These are phyloP conservation scores for Sicyos baderoa DNA, from an alignment of 306 rosid species.

Conservation along the genomic window DNA sequence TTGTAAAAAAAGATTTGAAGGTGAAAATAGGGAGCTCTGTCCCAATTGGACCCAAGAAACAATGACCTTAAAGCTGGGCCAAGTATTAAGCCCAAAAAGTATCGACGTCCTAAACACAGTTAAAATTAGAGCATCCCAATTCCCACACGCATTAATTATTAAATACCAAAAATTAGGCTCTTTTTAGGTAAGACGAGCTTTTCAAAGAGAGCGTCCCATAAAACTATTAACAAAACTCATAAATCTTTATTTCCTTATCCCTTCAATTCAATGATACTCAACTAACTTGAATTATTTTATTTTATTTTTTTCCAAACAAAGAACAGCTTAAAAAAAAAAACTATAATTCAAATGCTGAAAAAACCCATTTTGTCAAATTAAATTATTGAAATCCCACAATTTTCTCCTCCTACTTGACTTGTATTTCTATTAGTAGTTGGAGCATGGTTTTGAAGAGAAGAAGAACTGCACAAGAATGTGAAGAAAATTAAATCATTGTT, in stretches of 20 bases:
- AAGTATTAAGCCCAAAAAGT: not conserved
- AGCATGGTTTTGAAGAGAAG: not conserved
- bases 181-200: constrained; percentile 13
- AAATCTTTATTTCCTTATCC: not conserved
- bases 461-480: too few relatives aligned
- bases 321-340: not conserved
- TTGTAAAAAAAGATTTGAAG: too few relatives aligned
- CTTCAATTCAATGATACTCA: not conserved
- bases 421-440: not conserved
- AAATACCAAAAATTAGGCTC: not conserved
- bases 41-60: not conserved
- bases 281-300: not conserved
- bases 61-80: not conserved
- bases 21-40: too few relatives aligned
- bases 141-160: constrained; percentile 17
- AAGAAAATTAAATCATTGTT: too few relatives aligned
- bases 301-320: not conserved
- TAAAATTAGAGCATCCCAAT: constrained; percentile 1
- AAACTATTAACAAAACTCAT: not conserved
- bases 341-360: not conserved
- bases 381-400: constrained; percentile 7
- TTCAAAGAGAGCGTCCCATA: constrained; percentile 16
- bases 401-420: not conserved
- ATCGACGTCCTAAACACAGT: not conserved
- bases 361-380: constrained; percentile 8